Evolutionary conservation across 768 basidiomycete species (phyloP).

Genomic region (Strobilomyces dryophilus): DNA sequence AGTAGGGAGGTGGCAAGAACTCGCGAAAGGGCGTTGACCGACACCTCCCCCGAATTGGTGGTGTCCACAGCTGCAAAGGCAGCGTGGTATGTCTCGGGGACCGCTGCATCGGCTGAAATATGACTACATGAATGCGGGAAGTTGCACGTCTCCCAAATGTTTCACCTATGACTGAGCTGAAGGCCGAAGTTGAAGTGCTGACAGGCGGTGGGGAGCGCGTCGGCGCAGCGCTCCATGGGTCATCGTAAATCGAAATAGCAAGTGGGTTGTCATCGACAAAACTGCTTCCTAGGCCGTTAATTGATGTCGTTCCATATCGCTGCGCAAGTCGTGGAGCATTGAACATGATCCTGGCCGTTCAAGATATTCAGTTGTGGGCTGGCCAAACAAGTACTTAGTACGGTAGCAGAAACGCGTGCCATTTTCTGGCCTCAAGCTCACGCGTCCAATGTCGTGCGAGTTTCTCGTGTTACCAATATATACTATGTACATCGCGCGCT

Average conservation of each 20-base stretch:
- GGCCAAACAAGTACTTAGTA: conserved; percentile 16
- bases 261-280: conserved; percentile 78
- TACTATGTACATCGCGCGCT: conserved; percentile 17
- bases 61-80: conserved; percentile 74
- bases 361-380: conserved; percentile 6
- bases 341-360: conserved; percentile 55
- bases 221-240: conserved; percentile 76
- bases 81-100: conserved; percentile 72
- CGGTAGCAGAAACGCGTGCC: conserved; percentile 4
- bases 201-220: conserved; percentile 65
- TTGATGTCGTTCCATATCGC: conserved; percentile 55
- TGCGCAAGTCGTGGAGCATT: conserved; percentile 77
- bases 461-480: conserved; percentile 14
- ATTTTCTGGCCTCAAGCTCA: not conserved
- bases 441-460: not conserved
- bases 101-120: conserved; percentile 66
- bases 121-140: conserved; percentile 8
- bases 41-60: conserved; percentile 68
- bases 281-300: conserved; percentile 61
- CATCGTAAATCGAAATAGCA: conserved; percentile 69
- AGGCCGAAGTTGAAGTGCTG: conserved; percentile 48
- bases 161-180: conserved; percentile 68
- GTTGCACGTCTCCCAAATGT: not conserved
- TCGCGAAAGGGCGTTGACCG: conserved; percentile 78
- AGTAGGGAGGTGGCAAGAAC: conserved; percentile 74